A percentile compares a stretch with the other conserved stretches of the same genome.
These are phyloP conservation scores for Venustampulla echinocandica DNA, from an alignment of 495 filamentous ascomycete genomes.

Conservation along the genomic window DNA sequence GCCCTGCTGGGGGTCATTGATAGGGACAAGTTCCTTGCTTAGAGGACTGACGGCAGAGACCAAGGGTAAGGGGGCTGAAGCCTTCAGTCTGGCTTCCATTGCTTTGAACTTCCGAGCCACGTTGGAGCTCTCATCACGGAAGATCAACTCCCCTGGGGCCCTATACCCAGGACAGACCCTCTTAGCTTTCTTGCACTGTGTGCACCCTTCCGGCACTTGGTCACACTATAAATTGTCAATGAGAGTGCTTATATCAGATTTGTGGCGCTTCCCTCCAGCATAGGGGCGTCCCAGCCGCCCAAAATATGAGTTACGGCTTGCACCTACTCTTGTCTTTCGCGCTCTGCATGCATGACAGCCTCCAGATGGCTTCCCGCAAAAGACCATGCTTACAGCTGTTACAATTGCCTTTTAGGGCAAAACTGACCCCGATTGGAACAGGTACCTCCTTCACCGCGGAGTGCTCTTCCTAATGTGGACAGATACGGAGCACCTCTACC, in stretches of 20 bases:
- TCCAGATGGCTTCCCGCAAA: slow-evolving; percentile 60
- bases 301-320: background rate
- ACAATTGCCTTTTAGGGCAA: background rate
- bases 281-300: no score
- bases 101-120: slow-evolving; percentile 51
- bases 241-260: background rate
- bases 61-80: background rate
- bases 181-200: slow-evolving; percentile 55
- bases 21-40: background rate
- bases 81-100: slow-evolving; percentile 30
- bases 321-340: slow-evolving; percentile 34
- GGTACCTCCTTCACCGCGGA: background rate
- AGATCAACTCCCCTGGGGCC: slow-evolving; percentile 59
- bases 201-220: slow-evolving; percentile 53
- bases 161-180: slow-evolving; percentile 63
- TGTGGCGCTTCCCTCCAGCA: no score
- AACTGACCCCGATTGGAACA: background rate
- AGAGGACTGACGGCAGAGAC: background rate
- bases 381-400: slow-evolving; percentile 45
- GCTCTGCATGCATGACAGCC: slow-evolving; percentile 59
- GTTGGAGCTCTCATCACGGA: slow-evolving; percentile 62
- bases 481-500: no score
- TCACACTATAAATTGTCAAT: slow-evolving; percentile 44
- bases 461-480: background rate
- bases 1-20: slow-evolving; percentile 10